Evolutionary conservation across 768 basidiomycete species (phyloP).

Genomic region (Rhizopogon vinicolor): DNA sequence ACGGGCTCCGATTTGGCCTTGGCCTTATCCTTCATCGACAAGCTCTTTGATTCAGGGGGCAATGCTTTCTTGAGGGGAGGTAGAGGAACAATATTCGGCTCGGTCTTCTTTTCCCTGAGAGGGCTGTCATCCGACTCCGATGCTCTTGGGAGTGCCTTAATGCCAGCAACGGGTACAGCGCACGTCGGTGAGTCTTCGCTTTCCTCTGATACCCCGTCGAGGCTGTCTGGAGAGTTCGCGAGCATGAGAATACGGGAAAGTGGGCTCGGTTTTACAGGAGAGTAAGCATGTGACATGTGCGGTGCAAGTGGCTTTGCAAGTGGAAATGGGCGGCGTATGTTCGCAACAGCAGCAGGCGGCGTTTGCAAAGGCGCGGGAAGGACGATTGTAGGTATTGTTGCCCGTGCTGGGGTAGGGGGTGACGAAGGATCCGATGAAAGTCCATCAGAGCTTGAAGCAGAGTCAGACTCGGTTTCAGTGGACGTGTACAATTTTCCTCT

Average conservation of each 20-base stretch:
- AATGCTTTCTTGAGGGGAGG: conserved; percentile 22
- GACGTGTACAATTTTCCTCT: background rate
- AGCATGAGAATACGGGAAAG: conserved; percentile 77
- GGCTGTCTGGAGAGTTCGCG: conserved; percentile 50
- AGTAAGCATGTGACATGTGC: conserved; percentile 78
- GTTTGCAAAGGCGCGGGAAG: conserved; percentile 12
- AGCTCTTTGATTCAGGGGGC: conserved; percentile 13
- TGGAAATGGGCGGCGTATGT: conserved; percentile 51
- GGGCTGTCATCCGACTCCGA: conserved; percentile 48
- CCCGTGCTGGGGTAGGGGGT: conserved; percentile 9
- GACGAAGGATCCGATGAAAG: conserved; percentile 2
- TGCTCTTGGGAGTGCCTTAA: conserved; percentile 32
- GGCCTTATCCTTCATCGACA: conserved; percentile 35
- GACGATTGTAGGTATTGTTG: conserved; percentile 2
- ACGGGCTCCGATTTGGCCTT: conserved; percentile 29
- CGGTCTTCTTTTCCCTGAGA: conserved; percentile 44
- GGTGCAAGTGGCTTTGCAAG: conserved; percentile 66
- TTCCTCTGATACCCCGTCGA: conserved; percentile 12
- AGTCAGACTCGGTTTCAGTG: background rate
- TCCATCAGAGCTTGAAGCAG: background rate
- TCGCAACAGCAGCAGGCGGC: conserved; percentile 12
- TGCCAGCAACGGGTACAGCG: background rate
- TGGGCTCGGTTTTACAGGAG: conserved; percentile 76
- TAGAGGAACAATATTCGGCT: conserved; percentile 24
- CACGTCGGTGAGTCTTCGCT: conserved; percentile 22